Evolutionary conservation across 306 rosid genomes (phyloP), one percentile per base, ranked within the genome.

Genomic region (Hippophae rhamnoides): DNA sequence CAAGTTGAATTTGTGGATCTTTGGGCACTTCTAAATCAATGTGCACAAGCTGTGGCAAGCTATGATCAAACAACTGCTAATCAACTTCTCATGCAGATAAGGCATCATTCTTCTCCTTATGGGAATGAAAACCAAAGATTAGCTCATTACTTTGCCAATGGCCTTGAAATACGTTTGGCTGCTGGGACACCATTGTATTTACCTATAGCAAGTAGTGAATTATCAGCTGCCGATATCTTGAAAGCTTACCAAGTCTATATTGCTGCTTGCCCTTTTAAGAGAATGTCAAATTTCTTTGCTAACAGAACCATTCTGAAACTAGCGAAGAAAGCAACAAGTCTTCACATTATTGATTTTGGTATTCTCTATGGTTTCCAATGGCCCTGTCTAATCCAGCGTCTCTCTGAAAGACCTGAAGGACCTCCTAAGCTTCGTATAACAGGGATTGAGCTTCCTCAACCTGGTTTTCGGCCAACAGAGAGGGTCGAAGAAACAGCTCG

Each of bases 281-380:
- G 43, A n/a, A 64, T 67, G 69, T 46, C 72, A 10, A 49, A 67
- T 31, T 66, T 26, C 55, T 43, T 62, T 60, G 74, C 80, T 8
- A 74, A 67, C 63, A 47, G 69, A 61, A 58, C 63, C 6, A 78
- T 78, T 18, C 14, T 61, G 50, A 67, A 74, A 8, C 52, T 60
- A 9, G 48, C 77, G 0, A 62, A 61, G 53, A 47, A 67, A 6
- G 72, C 68, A 8, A n/a, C 50, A 9, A 64, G 59, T 14, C 47
- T 78, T 43, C 83, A 74, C 71, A 56, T 78, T 26, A 50, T 78
- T 52, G 77, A 78, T 53, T 78, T 78, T 53, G 83, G 80, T 26
- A 64, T 74, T 57, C 57, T 69, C 38, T 69, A 73, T 56, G 82
- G 82, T 40, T 67, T 69, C 44, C 79, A 78, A 70, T 78, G 79